These are phyloP conservation scores for Starmerella stigmatis DNA, from an alignment of 805 yeast species.

Conservation along the genomic window DNA sequence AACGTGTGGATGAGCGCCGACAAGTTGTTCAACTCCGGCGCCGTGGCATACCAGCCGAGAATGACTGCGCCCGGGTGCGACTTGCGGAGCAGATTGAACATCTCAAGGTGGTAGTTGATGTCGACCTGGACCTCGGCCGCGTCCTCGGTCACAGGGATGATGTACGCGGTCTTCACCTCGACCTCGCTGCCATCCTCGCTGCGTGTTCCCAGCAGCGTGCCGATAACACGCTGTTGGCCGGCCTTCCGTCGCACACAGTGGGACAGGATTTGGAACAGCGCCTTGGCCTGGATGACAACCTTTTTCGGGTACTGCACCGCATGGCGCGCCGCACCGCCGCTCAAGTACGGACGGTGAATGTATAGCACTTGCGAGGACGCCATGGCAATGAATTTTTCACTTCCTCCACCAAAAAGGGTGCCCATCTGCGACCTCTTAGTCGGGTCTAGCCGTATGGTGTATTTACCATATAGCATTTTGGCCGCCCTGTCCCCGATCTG, in stretches of 20 bases:
- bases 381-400: slow-evolving; percentile 13
- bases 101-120: slow-evolving; percentile 60
- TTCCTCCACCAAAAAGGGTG: too few species aligned
- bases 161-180: slow-evolving; percentile 63
- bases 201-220: slow-evolving; percentile 70
- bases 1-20: slow-evolving; percentile 74
- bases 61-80: slow-evolving; percentile 70
- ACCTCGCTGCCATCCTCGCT: slow-evolving; percentile 73
- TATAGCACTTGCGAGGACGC: slow-evolving; percentile 18
- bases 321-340: slow-evolving; percentile 22
- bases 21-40: slow-evolving; percentile 51
- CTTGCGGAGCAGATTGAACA: slow-evolving; percentile 61
- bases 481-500: too few species aligned
- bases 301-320: slow-evolving; percentile 24
- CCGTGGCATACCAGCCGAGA: slow-evolving; percentile 71
- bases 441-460: background rate
- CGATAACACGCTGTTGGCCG: slow-evolving; percentile 54
- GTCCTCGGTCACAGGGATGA: slow-evolving; percentile 60
- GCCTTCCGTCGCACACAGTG: slow-evolving; percentile 50
- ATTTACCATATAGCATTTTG: background rate
- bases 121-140: slow-evolving; percentile 70
- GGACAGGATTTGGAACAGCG: slow-evolving; percentile 66
- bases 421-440: too few species aligned
- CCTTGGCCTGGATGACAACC: slow-evolving; percentile 55
- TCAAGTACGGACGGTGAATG: slow-evolving; percentile 19